Conservation (phyloP, 148 eudicot genomes). For the Rhododendron henanense region DNA sequence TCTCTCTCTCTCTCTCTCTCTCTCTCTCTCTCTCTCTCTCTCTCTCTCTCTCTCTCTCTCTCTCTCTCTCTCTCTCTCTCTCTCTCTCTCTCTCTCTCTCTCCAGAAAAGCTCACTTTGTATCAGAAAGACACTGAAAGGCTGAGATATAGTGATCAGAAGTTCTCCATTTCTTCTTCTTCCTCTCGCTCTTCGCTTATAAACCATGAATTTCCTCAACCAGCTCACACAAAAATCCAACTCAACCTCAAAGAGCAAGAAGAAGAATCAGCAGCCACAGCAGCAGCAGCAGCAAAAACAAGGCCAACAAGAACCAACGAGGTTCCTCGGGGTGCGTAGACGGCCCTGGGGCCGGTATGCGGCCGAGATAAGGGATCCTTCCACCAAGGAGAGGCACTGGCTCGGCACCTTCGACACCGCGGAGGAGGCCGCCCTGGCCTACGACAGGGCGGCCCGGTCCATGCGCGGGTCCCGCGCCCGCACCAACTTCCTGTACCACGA, state of each 20-base stretch:
- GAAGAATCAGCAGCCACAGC: conserved; percentile 4
- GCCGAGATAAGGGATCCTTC: conserved; percentile 38
- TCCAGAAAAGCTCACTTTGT: neutral
- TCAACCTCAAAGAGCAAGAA: neutral
- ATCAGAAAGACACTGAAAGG: neutral
- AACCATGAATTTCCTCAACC: conserved; percentile 3
- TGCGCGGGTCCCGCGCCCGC: conserved; percentile 31
- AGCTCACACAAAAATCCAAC: neutral
- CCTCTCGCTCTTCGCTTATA: neutral
- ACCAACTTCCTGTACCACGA: conserved; percentile 41
- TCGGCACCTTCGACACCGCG: conserved; percentile 42
- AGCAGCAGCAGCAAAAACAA: neutral
- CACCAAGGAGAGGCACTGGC: conserved; percentile 41
- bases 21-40: no score
- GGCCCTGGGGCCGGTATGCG: conserved; percentile 42
- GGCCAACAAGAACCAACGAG: neutral
- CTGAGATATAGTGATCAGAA: neutral
- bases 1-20: neutral
- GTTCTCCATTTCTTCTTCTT: neutral
- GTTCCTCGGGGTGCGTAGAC: conserved; percentile 32
- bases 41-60: no score
- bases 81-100: no score
- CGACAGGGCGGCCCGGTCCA: conserved; percentile 36
- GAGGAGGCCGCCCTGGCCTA: conserved; percentile 42
- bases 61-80: no score